Evolutionary conservation across 163 green algal species (phyloP), one percentile per base, ranked within the genome.

Genomic region (Prototheca stagnorum): DNA sequence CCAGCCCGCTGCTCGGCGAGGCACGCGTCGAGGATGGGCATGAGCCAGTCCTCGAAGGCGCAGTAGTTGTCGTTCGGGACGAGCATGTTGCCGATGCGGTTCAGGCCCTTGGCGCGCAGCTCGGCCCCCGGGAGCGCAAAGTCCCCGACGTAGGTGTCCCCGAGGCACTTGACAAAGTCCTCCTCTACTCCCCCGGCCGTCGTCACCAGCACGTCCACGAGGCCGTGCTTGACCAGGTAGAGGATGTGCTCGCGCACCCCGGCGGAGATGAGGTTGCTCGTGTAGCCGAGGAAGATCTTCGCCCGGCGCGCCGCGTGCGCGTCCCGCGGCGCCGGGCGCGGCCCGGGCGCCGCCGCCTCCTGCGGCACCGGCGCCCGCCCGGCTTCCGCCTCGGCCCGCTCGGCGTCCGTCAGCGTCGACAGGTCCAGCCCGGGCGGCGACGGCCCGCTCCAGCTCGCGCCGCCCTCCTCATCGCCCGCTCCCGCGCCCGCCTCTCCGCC

Each of bases 51-150:
- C 64, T 99, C 90, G 72, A 99, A 99, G 29, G 68, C 58, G 75
- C 88, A 97, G 79, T 99, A 99, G 66, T 99, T 99, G 52, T 67
- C 74, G 70, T 99, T 99, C 40, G 90, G 90, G 12, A 98, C 79
- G 36, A 99, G 57, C 79, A 99, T 87, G 82, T 99, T 99, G 52
- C 90, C 90, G 26, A 97, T 92, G 39, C 90, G 78, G 66, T 99
- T 99, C 12, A 96, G 67, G 16, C 90, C 85, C 59, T 80, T 61
- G 39, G 50, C 37, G 4, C 85, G 72, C 54, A 96, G 71, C 26
- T 93, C 82, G 2, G 73, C 51, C 21, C 84, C 85, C 51, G 79
- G 79, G 28, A 94, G 68, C n/a, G 62, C 49, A 50, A 96, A 99
- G 63, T 95, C 86, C 0, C 90, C 90, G 39, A 94, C 33, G 46